phyloP scores from a whole-genome alignment of 2,329 filamentous ascomycete genomes.

The Talaromyces islandicus region DNA sequence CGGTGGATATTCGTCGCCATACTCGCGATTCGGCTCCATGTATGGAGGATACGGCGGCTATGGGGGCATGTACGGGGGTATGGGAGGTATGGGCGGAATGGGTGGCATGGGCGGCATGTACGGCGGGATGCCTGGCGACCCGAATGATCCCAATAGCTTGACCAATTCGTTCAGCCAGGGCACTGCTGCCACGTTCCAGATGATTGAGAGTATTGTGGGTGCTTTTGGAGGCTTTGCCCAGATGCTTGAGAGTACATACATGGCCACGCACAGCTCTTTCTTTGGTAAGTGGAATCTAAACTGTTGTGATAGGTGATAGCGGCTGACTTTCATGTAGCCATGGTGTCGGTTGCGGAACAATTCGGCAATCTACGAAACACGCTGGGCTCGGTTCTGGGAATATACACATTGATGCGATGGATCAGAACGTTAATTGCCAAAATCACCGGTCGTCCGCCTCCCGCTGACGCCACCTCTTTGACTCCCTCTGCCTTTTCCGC shows the following conservation, averaged over 20 bases:
- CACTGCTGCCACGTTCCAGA: constrained; percentile 94
- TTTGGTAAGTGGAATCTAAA: constrained; percentile 62
- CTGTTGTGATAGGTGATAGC: not conserved
- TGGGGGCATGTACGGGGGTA: constrained; percentile 40
- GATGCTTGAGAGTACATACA: constrained; percentile 99
- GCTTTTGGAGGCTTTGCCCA: constrained; percentile 97
- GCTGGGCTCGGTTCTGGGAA: constrained; percentile 85
- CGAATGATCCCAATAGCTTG: constrained; percentile 86
- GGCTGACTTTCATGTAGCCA: constrained; percentile 54
- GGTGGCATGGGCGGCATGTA: constrained; percentile 38
- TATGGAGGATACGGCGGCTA: constrained; percentile 46
- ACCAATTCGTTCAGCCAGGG: constrained; percentile 94
- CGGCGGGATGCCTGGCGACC: constrained; percentile 50
- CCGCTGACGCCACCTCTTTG: constrained; percentile 77
- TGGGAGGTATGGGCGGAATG: constrained; percentile 14
- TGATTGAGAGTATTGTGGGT: constrained; percentile 94
- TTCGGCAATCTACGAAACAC: constrained; percentile 91
- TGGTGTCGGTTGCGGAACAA: constrained; percentile 97
- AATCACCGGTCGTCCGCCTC: constrained; percentile 82
- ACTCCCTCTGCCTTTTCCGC: constrained; percentile 87
- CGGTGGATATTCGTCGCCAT: constrained; percentile 40
- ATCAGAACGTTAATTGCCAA: constrained; percentile 86
- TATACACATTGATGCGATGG: constrained; percentile 95
- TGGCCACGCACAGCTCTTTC: constrained; percentile 98
- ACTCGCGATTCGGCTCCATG: constrained; percentile 38